Evolutionary conservation across 352 stramenopile genomes (phyloP).

Genomic region (Pythium inflatum): DNA sequence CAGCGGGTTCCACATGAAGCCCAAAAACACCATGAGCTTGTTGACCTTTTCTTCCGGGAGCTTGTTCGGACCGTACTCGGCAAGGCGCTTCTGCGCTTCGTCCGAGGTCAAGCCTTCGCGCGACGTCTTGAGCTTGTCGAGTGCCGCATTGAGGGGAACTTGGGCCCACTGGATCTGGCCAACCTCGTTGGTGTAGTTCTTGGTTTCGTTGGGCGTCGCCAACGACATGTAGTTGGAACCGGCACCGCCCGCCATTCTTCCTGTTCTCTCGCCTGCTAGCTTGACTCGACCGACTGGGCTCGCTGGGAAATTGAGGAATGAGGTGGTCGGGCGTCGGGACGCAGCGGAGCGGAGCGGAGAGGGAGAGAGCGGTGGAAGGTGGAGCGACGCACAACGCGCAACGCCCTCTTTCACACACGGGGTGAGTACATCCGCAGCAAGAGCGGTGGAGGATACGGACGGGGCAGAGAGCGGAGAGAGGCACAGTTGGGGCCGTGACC

Average conservation of each 20-base stretch:
- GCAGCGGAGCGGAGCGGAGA: too few relatives aligned
- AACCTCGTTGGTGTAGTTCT: slow-evolving; percentile 81
- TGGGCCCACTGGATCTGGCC: slow-evolving; percentile 77
- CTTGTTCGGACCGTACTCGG: slow-evolving; percentile 83
- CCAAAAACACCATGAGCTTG: slow-evolving; percentile 77
- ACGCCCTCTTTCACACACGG: too few relatives aligned
- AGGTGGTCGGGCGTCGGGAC: neutral
- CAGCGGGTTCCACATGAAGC: slow-evolving; percentile 85
- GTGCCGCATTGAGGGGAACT: slow-evolving; percentile 74
- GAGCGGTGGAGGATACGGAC: slow-evolving; percentile 15
- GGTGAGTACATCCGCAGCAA: too few relatives aligned
- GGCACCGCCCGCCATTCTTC: slow-evolving; percentile 50
- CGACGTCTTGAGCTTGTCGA: slow-evolving; percentile 82
- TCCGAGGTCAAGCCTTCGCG: slow-evolving; percentile 72
- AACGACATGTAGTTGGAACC: slow-evolving; percentile 77
- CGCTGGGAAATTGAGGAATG: slow-evolving; percentile 74
- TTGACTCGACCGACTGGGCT: slow-evolving; percentile 15
- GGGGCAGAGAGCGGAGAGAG: neutral
- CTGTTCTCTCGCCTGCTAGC: slow-evolving; percentile 22
- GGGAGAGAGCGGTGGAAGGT: too few relatives aligned
- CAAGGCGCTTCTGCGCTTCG: slow-evolving; percentile 73
- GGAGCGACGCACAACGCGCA: neutral
- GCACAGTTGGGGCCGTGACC: slow-evolving; percentile 8
- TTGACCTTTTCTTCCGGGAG: slow-evolving; percentile 79
- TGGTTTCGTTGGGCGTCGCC: slow-evolving; percentile 75